These are phyloP conservation scores for Acanthamoeba culbertsoni DNA, from an alignment of 208 protist genomes.

Conservation along the genomic window DNA sequence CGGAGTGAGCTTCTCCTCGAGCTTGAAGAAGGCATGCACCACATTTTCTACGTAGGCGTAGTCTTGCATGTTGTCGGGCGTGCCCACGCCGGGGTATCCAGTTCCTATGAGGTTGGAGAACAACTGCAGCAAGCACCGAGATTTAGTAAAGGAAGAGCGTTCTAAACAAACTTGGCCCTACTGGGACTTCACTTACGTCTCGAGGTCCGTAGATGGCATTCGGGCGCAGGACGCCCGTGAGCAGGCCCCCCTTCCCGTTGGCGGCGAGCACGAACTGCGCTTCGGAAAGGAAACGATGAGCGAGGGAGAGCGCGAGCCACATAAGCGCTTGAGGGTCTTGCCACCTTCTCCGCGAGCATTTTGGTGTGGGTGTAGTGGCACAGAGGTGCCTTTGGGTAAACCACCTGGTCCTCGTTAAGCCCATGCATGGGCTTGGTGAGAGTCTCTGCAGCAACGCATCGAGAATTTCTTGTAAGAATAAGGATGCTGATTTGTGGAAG, in stretches of 20 bases:
- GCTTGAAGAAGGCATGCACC: background rate
- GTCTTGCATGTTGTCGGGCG: background rate
- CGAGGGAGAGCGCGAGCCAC: background rate
- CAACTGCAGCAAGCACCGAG: background rate
- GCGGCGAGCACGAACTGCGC: background rate
- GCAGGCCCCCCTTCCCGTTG: background rate
- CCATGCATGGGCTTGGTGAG: too few species aligned
- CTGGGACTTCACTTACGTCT: background rate
- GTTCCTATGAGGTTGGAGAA: background rate
- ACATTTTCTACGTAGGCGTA: background rate
- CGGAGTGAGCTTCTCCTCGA: background rate
- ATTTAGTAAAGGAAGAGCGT: too few species aligned
- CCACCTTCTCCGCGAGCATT: background rate
- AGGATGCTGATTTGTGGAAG: too few species aligned
- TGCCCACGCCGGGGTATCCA: background rate
- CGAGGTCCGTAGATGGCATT: conserved; percentile 10
- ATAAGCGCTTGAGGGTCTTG: background rate
- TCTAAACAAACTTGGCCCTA: background rate
- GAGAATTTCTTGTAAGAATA: too few species aligned
- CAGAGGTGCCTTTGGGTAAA: background rate
- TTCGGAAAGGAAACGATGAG: background rate
- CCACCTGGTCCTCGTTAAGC: background rate
- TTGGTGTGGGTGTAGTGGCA: background rate
- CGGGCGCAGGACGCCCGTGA: background rate
- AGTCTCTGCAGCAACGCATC: too few species aligned